These are phyloP conservation scores for Sordariomycetes sp. DNA, from an alignment of 2,329 filamentous ascomycete species.

Conservation along the genomic window DNA sequence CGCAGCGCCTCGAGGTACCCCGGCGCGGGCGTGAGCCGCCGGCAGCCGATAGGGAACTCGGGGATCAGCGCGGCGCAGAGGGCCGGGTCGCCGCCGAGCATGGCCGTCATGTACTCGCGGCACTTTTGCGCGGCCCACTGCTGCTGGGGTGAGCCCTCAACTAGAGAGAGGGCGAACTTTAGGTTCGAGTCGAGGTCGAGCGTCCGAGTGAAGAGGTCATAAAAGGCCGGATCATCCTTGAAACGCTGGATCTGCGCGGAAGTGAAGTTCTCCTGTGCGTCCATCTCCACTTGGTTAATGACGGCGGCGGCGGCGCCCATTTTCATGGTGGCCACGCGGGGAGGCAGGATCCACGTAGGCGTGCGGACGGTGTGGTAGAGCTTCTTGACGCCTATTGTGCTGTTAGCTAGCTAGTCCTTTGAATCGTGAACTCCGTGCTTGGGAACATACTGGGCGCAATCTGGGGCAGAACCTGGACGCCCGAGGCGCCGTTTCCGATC, in stretches of 20 bases:
- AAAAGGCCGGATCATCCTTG: constrained; percentile 28
- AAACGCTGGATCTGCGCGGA: constrained; percentile 29
- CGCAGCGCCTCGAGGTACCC: constrained; percentile 32
- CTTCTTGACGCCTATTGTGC: constrained; percentile 18
- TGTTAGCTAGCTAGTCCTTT: background rate
- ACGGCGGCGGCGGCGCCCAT: constrained; percentile 18
- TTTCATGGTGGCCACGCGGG: constrained; percentile 17
- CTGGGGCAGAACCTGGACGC: constrained; percentile 36
- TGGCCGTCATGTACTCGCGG: constrained; percentile 30
- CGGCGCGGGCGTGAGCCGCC: constrained; percentile 35
- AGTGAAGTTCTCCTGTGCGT: constrained; percentile 11
- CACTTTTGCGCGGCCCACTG: constrained; percentile 25
- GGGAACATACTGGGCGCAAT: constrained; percentile 26
- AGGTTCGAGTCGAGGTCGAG: constrained; percentile 31
- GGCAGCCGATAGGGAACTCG: constrained; percentile 30
- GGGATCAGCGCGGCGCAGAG: constrained; percentile 39
- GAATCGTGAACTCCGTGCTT: background rate
- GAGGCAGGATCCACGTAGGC: constrained; percentile 27
- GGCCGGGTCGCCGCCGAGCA: constrained; percentile 30
- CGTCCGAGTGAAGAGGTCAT: constrained; percentile 29
- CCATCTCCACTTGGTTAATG: constrained; percentile 11
- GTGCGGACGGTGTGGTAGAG: constrained; percentile 26
- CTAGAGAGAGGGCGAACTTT: constrained; percentile 26
- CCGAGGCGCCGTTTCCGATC: constrained; percentile 43
- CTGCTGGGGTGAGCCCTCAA: constrained; percentile 26